phyloP scores from a whole-genome alignment of 78 protist genomes.

The Dictyostelium capitatum region DNA sequence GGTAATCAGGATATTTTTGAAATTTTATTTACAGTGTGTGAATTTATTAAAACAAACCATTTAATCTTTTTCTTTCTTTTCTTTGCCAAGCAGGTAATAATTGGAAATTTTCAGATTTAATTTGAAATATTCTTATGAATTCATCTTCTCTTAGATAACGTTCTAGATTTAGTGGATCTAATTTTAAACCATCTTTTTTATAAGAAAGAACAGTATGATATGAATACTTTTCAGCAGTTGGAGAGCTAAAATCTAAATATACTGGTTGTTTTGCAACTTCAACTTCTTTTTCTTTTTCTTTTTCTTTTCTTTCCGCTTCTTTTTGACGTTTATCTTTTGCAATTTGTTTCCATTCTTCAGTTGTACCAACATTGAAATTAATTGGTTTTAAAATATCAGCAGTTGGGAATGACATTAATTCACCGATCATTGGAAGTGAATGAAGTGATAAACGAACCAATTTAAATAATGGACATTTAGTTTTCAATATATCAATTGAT shows the following conservation, averaged over 20 bases:
- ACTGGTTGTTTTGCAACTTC: background rate
- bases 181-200: background rate
- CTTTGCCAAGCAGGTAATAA: conserved; percentile 77
- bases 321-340: background rate
- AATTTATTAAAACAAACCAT: conserved; percentile 56
- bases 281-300: background rate
- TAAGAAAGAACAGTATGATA: background rate
- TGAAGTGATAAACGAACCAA: conserved; percentile 58
- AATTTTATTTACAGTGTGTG: no score
- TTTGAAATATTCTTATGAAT: conserved; percentile 42
- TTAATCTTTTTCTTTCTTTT: conserved; percentile 69
- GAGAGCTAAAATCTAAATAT: background rate
- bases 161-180: conserved; percentile 47
- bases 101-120: conserved; percentile 42
- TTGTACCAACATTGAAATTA: background rate
- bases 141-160: conserved; percentile 68
- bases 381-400: conserved; percentile 47
- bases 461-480: conserved; percentile 46
- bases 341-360: conserved; percentile 12
- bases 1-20: no score
- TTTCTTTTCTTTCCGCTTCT: background rate
- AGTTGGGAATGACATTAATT: background rate
- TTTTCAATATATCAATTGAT: conserved; percentile 17
- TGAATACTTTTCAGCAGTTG: background rate
- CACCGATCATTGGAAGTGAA: conserved; percentile 66